Conservation (phyloP, 208 protist species). For the Herpetomonas samuelpessoai region DNA sequence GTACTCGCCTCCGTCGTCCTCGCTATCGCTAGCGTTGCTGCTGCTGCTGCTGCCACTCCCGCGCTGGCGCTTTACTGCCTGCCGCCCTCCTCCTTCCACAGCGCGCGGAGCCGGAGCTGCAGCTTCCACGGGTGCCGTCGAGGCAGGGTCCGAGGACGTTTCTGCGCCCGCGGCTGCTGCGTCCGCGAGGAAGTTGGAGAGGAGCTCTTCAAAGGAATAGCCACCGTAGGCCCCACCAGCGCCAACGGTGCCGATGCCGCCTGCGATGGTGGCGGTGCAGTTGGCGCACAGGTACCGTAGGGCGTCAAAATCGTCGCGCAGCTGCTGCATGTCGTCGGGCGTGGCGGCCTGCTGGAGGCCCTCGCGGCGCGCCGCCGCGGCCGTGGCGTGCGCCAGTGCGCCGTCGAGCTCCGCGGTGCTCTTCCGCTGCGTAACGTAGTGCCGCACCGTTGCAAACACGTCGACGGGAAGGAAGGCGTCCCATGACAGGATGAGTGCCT, state of each 20-base stretch:
- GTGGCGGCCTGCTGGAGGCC: constrained; percentile 30
- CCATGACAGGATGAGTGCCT: constrained; percentile 71
- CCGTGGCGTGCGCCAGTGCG: constrained; percentile 28
- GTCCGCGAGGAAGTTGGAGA: background rate
- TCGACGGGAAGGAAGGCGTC: constrained; percentile 42
- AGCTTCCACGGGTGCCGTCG: background rate
- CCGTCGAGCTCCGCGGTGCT: constrained; percentile 58
- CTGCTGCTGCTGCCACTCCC: background rate
- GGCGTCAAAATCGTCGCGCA: constrained; percentile 61
- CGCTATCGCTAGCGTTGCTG: background rate
- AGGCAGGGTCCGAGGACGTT: background rate
- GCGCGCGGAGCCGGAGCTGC: too few relatives aligned
- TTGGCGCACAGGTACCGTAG: constrained; percentile 40
- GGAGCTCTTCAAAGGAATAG: background rate
- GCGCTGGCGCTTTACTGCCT: background rate
- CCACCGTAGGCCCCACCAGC: background rate
- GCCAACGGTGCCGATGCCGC: background rate
- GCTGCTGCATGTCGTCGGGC: constrained; percentile 34
- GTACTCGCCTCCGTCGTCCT: constrained; percentile 66
- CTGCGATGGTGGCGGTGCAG: background rate
- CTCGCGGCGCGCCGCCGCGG: constrained; percentile 6
- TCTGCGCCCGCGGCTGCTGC: background rate
- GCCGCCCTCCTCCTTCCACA: background rate
- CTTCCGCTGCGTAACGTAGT: constrained; percentile 54
- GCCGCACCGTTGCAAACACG: constrained; percentile 38